Evolutionary conservation across 345 rosid species (phyloP).

Genomic region (Mercurialis annua): DNA sequence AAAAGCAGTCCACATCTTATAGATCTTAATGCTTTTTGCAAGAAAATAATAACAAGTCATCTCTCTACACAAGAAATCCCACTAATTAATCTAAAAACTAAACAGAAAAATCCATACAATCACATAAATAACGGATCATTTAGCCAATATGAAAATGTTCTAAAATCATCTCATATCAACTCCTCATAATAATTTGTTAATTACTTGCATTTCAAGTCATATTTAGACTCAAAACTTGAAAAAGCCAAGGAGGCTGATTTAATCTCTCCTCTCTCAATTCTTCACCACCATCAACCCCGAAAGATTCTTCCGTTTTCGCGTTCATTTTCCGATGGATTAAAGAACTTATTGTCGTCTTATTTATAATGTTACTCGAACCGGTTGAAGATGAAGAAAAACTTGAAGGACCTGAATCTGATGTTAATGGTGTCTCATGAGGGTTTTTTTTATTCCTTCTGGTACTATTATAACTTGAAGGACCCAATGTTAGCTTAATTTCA

Average conservation of each 20-base stretch:
- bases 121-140: constrained; percentile 24
- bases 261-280: constrained; percentile 48
- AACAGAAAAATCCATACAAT: constrained; percentile 24
- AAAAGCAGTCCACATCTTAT: constrained; percentile 16
- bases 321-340: constrained; percentile 8
- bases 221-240: constrained; percentile 73
- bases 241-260: constrained; percentile 76
- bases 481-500: constrained; percentile 81
- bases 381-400: constrained; percentile 78
- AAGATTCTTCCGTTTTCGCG: constrained; percentile 13
- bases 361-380: constrained; percentile 57
- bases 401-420: constrained; percentile 48
- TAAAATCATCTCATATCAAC: constrained; percentile 33
- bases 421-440: constrained; percentile 32
- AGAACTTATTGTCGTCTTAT: constrained; percentile 25
- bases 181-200: constrained; percentile 14
- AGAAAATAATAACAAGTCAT: constrained; percentile 20
- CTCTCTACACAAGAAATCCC: constrained; percentile 33
- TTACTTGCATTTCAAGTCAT: constrained; percentile 40
- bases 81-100: constrained; percentile 10
- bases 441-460: constrained; percentile 39
- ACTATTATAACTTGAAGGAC: constrained; percentile 46
- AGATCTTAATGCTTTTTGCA: constrained; percentile 25
- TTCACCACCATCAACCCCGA: constrained; percentile 40
- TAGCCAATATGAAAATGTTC: constrained; percentile 37